phyloP scores from a whole-genome alignment of 352 stramenopile genomes.

The Phytophthora sp. region DNA sequence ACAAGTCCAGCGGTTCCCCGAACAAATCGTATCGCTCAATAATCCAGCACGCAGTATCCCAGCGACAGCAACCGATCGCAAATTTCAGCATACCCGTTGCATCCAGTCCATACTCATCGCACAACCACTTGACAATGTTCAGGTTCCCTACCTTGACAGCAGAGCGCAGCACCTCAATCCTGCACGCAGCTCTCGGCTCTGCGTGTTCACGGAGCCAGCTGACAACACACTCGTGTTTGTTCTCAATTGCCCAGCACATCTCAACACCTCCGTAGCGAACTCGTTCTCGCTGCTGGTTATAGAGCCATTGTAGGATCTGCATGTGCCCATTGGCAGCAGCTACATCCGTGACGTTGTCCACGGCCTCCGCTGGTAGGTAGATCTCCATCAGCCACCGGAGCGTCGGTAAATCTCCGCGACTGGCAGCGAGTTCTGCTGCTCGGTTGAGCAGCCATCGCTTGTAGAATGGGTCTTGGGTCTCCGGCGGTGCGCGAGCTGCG shows the following conservation, averaged over 20 bases:
- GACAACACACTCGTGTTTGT: slow-evolving; percentile 47
- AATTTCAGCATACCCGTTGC: slow-evolving; percentile 1
- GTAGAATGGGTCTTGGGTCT: slow-evolving; percentile 32
- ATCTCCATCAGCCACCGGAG: slow-evolving; percentile 26
- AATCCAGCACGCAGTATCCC: slow-evolving; percentile 27
- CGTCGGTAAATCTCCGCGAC: slow-evolving; percentile 4
- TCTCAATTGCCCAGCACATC: slow-evolving; percentile 32
- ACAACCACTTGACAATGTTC: slow-evolving; percentile 20
- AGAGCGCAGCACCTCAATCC: slow-evolving; percentile 12
- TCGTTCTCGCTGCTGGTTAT: slow-evolving; percentile 7
- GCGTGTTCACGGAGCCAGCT: slow-evolving; percentile 46
- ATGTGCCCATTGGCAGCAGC: slow-evolving; percentile 22
- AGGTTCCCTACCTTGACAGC: slow-evolving; percentile 17
- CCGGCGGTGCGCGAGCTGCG: slow-evolving; percentile 2
- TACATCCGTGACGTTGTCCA: slow-evolving; percentile 22
- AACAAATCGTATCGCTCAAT: slow-evolving; percentile 18
- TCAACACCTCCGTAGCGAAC: slow-evolving; percentile 18
- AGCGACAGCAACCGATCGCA: slow-evolving; percentile 5
- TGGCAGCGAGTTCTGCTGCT: slow-evolving; percentile 11
- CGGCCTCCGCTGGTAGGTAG: slow-evolving; percentile 6
- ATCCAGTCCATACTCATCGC: slow-evolving; percentile 14
- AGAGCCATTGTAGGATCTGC: slow-evolving; percentile 25
- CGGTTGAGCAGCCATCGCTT: slow-evolving; percentile 34
- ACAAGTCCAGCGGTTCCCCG: neutral
- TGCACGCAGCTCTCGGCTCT: slow-evolving; percentile 7